A percentile compares a stretch with the other conserved stretches of the same genome.
phyloP scores from a whole-genome alignment of 78 protist genomes.

The Dictyostelium brefeldianum region DNA sequence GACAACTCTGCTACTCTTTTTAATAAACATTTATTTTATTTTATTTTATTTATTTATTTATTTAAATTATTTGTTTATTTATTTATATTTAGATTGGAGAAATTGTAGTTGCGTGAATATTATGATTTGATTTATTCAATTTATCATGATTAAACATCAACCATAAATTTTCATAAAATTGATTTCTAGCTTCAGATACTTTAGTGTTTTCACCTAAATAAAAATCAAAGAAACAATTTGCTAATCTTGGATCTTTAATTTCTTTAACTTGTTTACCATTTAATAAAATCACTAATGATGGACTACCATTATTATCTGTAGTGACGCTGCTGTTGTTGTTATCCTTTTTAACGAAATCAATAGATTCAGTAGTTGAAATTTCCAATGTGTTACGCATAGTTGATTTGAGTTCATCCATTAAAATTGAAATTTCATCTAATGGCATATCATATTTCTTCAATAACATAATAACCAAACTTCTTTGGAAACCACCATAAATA shows the following conservation, averaged over 20 bases:
- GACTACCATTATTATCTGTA: no score
- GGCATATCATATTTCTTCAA: constrained; percentile 30
- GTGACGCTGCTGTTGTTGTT: not conserved
- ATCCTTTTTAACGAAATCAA: constrained; percentile 46
- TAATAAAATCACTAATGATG: not conserved
- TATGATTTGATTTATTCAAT: not conserved
- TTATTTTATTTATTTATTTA: not conserved
- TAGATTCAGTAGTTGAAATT: constrained; percentile 14
- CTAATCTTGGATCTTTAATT: constrained; percentile 24
- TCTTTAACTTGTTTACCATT: constrained; percentile 19
- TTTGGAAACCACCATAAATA: constrained; percentile 46
- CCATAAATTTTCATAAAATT: constrained; percentile 45
- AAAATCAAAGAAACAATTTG: constrained; percentile 39
- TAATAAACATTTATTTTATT: no score
- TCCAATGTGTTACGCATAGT: not conserved
- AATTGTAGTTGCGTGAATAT: not conserved
- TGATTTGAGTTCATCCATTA: not conserved
- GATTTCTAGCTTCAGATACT: constrained; percentile 24
- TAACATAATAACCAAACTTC: constrained; percentile 6
- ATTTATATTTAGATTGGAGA: not conserved
- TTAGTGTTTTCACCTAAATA: constrained; percentile 48
- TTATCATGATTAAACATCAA: not conserved
- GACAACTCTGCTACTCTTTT: no score
- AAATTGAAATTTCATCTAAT: constrained; percentile 17
- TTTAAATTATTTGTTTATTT: not conserved